Evolutionary conservation across 116 monocot genomes (phyloP).

Genomic region (Zostera marina): DNA sequence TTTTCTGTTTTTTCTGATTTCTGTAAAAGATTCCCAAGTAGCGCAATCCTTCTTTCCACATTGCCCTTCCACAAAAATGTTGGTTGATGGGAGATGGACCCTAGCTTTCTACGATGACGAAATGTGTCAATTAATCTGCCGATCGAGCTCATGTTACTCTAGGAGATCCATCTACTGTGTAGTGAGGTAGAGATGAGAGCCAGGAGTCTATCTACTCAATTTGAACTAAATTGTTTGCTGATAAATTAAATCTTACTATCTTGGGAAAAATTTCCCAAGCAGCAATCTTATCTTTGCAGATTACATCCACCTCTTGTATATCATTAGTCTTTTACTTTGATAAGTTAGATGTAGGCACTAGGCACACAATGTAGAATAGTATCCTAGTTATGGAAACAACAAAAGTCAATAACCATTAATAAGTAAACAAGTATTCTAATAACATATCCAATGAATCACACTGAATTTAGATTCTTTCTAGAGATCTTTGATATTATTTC

Average conservation of each 20-base stretch:
- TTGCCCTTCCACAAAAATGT: slow-evolving; percentile 34
- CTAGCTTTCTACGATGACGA: slow-evolving; percentile 75
- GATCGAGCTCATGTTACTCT: slow-evolving; percentile 46
- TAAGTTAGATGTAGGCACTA: slow-evolving; percentile 4
- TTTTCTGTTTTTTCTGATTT: too few relatives aligned
- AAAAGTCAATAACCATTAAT: too few relatives aligned
- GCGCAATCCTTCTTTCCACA: too few relatives aligned
- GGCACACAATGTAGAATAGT: slow-evolving; percentile 4
- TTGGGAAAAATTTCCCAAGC: too few relatives aligned
- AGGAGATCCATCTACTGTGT: slow-evolving; percentile 36
- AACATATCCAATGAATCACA: too few relatives aligned
- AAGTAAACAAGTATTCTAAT: too few relatives aligned
- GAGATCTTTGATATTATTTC: too few relatives aligned
- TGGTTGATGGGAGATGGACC: slow-evolving; percentile 93
- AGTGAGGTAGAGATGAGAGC: slow-evolving; percentile 33
- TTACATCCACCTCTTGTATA: slow-evolving; percentile 3
- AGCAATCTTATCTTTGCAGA: neutral
- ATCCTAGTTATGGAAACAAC: neutral
- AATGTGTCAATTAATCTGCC: slow-evolving; percentile 56
- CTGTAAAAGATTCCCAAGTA: too few relatives aligned
- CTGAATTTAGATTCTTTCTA: too few relatives aligned
- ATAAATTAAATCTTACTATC: too few relatives aligned
- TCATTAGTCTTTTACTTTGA: slow-evolving; percentile 2
- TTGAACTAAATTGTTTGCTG: slow-evolving; percentile 2
- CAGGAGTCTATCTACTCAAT: slow-evolving; percentile 38